These are phyloP conservation scores for Linum tenue DNA, from an alignment of 345 rosid genomes.

Conservation along the genomic window DNA sequence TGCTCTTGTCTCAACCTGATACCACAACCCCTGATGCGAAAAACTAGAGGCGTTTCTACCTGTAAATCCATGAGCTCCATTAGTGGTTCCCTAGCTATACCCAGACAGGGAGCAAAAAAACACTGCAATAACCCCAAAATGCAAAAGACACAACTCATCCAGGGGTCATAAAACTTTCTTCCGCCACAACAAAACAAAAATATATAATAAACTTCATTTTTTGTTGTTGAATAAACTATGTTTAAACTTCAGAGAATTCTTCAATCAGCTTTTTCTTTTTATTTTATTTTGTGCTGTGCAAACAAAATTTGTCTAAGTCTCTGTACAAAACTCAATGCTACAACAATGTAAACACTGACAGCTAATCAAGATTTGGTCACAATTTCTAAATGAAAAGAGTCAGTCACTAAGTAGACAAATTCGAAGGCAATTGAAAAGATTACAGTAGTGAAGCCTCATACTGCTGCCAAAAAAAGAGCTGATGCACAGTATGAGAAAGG, in stretches of 20 bases:
- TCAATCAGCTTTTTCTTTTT: too few relatives aligned
- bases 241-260: not conserved
- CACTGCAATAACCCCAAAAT: too few relatives aligned
- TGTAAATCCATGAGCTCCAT: slow-evolving; percentile 17
- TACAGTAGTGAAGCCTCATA: not conserved
- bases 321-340: too few relatives aligned
- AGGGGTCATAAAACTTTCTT: too few relatives aligned
- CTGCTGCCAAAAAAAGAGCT: not conserved
- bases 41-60: slow-evolving; percentile 41
- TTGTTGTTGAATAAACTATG: not conserved
- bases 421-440: not conserved
- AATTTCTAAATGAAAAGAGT: too few relatives aligned
- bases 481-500: not conserved
- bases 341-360: too few relatives aligned
- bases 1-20: slow-evolving; percentile 70
- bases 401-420: not conserved
- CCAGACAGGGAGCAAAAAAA: not conserved
- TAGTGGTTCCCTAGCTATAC: not conserved
- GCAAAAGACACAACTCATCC: too few relatives aligned
- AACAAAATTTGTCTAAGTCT: too few relatives aligned
- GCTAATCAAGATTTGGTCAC: too few relatives aligned
- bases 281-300: too few relatives aligned
- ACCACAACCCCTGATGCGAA: slow-evolving; percentile 42
- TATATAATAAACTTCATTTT: not conserved
- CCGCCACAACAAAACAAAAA: not conserved